Conservation (phyloP, 306 rosid species). For the Rubus parviflorus region DNA sequence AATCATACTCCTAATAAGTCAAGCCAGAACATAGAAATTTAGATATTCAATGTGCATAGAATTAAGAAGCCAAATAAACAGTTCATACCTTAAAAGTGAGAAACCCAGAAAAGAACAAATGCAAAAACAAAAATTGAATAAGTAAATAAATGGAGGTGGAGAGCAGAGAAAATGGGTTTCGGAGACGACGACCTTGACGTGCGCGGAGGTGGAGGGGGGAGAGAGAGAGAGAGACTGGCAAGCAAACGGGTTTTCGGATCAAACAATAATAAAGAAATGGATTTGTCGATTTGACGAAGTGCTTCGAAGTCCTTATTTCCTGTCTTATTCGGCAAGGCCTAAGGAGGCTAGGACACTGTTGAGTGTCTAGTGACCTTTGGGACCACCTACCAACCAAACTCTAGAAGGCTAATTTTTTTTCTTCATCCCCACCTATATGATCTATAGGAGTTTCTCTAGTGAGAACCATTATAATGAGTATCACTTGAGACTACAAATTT, state of each 20-base stretch:
- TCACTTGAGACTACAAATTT: no score
- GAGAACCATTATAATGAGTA: no score
- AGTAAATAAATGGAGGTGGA: no score
- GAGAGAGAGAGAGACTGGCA: slow-evolving; percentile 14
- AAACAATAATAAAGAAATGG: background rate
- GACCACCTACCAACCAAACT: no score
- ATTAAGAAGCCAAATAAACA: background rate
- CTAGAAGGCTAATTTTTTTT: no score
- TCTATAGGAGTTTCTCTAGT: no score
- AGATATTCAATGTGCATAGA: slow-evolving; percentile 8
- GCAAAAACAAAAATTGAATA: background rate
- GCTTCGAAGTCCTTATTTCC: background rate
- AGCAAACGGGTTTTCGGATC: slow-evolving; percentile 7
- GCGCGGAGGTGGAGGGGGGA: background rate
- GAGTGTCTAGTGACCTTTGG: background rate
- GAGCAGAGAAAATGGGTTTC: slow-evolving; percentile 10
- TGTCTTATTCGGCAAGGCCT: background rate
- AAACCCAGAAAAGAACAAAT: slow-evolving; percentile 10
- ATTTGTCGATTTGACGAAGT: slow-evolving; percentile 1
- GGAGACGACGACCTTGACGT: slow-evolving; percentile 31
- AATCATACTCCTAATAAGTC: background rate
- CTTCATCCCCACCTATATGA: no score
- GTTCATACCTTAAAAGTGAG: slow-evolving; percentile 6
- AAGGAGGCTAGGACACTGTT: background rate
- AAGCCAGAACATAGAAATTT: background rate